phyloP scores from a whole-genome alignment of 2,329 filamentous ascomycete species.

The Aspergillus chevalieri region DNA sequence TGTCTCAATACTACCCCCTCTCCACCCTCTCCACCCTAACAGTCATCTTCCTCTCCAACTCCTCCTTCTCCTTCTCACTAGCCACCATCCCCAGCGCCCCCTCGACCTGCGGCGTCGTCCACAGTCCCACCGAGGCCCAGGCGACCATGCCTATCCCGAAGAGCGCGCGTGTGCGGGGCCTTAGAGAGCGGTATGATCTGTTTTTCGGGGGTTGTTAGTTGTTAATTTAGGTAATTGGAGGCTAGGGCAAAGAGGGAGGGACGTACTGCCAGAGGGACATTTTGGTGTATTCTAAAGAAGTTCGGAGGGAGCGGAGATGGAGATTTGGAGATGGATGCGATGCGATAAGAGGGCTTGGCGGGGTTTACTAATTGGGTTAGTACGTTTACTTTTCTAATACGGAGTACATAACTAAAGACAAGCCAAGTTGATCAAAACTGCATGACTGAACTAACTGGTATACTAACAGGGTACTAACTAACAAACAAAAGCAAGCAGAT shows the following conservation, averaged over 20 bases:
- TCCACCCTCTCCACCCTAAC: conserved; percentile 30
- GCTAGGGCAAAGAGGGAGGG: not conserved
- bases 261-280: conserved; percentile 38
- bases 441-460: no score
- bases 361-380: no score
- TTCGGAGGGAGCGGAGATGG: not conserved
- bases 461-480: no score
- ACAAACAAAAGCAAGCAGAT: conserved; percentile 3
- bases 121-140: conserved; percentile 70
- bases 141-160: conserved; percentile 69
- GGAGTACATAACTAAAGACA: no score
- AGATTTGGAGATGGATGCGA: no score
- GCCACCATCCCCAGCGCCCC: conserved; percentile 66
- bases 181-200: conserved; percentile 66
- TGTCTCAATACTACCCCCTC: conserved; percentile 12
- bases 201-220: not conserved
- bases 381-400: no score
- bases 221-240: not conserved
- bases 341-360: no score
- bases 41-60: conserved; percentile 46
- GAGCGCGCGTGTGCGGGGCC: conserved; percentile 62
- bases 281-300: not conserved
- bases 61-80: conserved; percentile 65
- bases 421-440: no score
- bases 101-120: conserved; percentile 66